Evolutionary conservation across 345 rosid species (phyloP).

Genomic region (Cardiospermum halicacabum): DNA sequence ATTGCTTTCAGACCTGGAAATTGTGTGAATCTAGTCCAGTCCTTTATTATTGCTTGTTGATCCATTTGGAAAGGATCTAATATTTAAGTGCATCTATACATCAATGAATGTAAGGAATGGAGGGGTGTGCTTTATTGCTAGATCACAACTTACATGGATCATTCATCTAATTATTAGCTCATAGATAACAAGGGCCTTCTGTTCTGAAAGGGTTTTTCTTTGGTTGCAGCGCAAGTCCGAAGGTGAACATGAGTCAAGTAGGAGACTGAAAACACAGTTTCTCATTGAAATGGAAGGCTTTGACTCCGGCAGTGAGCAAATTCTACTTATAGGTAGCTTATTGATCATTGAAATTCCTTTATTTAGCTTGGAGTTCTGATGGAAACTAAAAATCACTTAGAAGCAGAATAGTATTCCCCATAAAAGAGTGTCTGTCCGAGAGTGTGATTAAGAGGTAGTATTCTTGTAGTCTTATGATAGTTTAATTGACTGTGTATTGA

Average conservation of each 20-base stretch:
- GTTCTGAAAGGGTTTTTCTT: conserved; percentile 11
- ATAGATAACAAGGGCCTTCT: conserved; percentile 3
- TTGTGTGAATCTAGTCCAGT: background rate
- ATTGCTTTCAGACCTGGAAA: background rate
- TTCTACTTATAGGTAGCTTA: conserved; percentile 85
- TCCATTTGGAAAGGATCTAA: background rate
- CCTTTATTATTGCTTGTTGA: conserved; percentile 2
- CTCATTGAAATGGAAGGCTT: conserved; percentile 99
- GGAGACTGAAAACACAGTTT: conserved; percentile 93
- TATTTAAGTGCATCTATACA: background rate
- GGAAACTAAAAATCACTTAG: background rate
- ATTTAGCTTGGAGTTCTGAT: background rate
- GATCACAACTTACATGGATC: background rate
- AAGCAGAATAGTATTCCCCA: background rate
- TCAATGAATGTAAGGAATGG: background rate
- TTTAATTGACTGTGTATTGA: too few species aligned
- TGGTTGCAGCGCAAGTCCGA: conserved; percentile 90
- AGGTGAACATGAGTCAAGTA: conserved; percentile 96
- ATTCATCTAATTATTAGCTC: background rate
- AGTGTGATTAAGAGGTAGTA: background rate
- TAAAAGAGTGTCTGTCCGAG: background rate
- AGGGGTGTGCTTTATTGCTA: background rate
- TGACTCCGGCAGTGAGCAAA: conserved; percentile 79
- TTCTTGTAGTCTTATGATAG: background rate
- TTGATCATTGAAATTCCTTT: conserved; percentile 4